Evolutionary conservation across 1,284 basidiomycete genomes (phyloP).

Genomic region (Ustilago shanxiensis): DNA sequence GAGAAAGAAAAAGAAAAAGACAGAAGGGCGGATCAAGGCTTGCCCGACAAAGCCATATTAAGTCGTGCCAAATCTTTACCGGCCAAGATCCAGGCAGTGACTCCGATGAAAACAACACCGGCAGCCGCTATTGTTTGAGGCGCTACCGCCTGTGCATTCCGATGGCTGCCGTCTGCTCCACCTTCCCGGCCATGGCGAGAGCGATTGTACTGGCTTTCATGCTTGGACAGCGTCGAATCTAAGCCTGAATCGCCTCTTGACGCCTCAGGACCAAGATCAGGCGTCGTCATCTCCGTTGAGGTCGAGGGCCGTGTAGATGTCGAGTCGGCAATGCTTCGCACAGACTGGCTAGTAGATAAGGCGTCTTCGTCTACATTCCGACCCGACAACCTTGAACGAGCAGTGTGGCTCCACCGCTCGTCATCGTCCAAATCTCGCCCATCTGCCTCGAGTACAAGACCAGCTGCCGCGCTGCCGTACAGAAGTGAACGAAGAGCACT

Average conservation of each 20-base stretch:
- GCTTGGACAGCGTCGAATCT: constrained; percentile 23
- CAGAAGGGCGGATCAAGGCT: constrained; percentile 14
- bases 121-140: constrained; percentile 45
- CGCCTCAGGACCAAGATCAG: constrained; percentile 29
- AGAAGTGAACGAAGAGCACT: constrained; percentile 52
- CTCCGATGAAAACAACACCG: constrained; percentile 49
- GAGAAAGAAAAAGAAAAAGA: background rate
- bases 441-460: constrained; percentile 22
- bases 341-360: constrained; percentile 43
- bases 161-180: constrained; percentile 5
- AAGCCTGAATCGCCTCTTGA: constrained; percentile 19
- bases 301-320: constrained; percentile 48
- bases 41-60: constrained; percentile 28
- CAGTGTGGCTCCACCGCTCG: constrained; percentile 27
- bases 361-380: constrained; percentile 40
- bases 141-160: constrained; percentile 20
- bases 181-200: constrained; percentile 25
- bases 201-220: constrained; percentile 16
- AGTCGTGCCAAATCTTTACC: constrained; percentile 40
- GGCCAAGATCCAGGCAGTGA: constrained; percentile 53
- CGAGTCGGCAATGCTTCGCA: constrained; percentile 51
- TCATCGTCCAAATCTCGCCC: constrained; percentile 34
- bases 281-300: constrained; percentile 48
- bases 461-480: constrained; percentile 45
- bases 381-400: constrained; percentile 20